Conservation (phyloP, 768 basidiomycete species). For the Bullera alba region DNA sequence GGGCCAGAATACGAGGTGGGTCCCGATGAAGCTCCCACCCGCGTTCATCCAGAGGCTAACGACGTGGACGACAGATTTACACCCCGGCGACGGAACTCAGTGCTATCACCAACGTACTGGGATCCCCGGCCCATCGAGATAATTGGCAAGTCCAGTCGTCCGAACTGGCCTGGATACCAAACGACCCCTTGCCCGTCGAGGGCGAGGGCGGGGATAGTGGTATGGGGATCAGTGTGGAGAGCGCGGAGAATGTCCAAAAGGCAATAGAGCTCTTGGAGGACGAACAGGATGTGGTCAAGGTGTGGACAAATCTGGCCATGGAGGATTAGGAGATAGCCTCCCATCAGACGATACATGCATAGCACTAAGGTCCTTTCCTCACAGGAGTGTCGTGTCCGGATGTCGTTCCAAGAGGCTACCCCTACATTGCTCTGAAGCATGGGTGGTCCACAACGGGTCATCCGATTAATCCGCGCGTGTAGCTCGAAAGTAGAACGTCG, state of each 20-base stretch:
- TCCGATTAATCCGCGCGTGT: too few relatives aligned
- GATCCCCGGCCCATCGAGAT: constrained; percentile 1
- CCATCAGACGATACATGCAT: neutral
- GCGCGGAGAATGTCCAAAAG: constrained; percentile 21
- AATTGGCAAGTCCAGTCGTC: constrained; percentile 23
- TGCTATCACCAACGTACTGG: constrained; percentile 1
- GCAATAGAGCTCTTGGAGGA: constrained; percentile 38
- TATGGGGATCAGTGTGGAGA: constrained; percentile 25
- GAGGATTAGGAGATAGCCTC: neutral
- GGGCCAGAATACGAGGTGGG: constrained; percentile 24
- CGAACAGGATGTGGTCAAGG: constrained; percentile 37
- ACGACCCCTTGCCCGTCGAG: constrained; percentile 16
- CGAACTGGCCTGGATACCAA: constrained; percentile 33
- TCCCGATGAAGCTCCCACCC: neutral
- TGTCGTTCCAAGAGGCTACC: too few relatives aligned
- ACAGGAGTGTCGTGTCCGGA: too few relatives aligned
- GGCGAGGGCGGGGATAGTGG: constrained; percentile 10
- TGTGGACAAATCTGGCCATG: constrained; percentile 42
- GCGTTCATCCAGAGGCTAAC: neutral
- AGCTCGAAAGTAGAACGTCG: too few relatives aligned
- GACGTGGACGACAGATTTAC: constrained; percentile 12
- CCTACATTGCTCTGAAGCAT: too few relatives aligned
- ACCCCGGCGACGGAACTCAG: constrained; percentile 18
- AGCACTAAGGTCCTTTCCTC: too few relatives aligned
- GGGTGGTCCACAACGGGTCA: too few relatives aligned